These are phyloP conservation scores for Neonectria ditissima DNA, from an alignment of 2,329 filamentous ascomycete genomes.

Conservation along the genomic window DNA sequence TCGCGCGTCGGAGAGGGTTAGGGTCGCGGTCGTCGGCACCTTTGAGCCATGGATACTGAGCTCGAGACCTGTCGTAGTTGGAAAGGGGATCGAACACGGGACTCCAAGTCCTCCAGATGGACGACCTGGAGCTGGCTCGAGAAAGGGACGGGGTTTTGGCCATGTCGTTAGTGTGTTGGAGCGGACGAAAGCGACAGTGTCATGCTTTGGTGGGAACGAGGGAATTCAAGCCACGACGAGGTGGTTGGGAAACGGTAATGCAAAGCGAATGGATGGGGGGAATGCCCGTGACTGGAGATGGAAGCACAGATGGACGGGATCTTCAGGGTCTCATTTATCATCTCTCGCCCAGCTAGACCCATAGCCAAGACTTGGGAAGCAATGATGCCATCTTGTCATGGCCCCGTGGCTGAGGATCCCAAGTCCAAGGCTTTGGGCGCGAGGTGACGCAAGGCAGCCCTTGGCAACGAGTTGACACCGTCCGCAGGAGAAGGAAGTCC, in stretches of 20 bases:
- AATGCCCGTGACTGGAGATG: not conserved
- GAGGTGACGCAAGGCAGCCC: not conserved
- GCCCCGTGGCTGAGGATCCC: constrained; percentile 3
- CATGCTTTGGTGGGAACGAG: not conserved
- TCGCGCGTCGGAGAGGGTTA: constrained; percentile 7
- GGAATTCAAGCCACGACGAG: not conserved
- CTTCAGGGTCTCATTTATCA: constrained; percentile 28
- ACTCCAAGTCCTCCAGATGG: constrained; percentile 47
- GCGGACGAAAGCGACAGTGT: constrained; percentile 7
- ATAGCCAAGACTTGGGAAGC: not conserved
- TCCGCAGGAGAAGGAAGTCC: too few species aligned
- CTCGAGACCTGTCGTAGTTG: constrained; percentile 46
- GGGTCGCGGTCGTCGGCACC: not conserved
- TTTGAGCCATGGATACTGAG: constrained; percentile 47
- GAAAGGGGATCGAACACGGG: constrained; percentile 35
- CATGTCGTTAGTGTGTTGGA: constrained; percentile 9
- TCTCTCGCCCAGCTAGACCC: constrained; percentile 1
- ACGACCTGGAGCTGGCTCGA: constrained; percentile 40
- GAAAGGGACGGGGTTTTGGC: constrained; percentile 32
- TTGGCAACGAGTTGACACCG: not conserved
- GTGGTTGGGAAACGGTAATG: constrained; percentile 11
- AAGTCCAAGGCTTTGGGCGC: constrained; percentile 1
- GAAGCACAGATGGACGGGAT: not conserved
- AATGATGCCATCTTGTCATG: not conserved
- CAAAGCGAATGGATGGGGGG: constrained; percentile 19